Evolutionary conservation across 768 basidiomycete genomes (phyloP).

Genomic region (Phaffia australis): DNA sequence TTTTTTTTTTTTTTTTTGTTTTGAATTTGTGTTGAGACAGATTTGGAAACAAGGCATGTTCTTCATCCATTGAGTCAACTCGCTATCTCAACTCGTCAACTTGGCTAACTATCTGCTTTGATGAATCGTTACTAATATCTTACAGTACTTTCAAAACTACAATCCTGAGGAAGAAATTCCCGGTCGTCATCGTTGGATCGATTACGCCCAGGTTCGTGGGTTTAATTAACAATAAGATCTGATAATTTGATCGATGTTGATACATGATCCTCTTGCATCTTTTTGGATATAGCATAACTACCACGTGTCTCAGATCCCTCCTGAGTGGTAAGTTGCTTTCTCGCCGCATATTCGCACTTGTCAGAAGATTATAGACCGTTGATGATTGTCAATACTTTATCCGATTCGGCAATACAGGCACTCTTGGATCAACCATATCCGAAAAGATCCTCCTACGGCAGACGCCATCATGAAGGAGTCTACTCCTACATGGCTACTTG

Average conservation of each 20-base stretch:
- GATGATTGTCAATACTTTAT: background rate
- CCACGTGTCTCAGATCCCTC: conserved; percentile 46
- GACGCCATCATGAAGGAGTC: conserved; percentile 60
- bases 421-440: conserved; percentile 85
- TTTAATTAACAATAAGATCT: conserved; percentile 23
- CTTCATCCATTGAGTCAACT: conserved; percentile 5
- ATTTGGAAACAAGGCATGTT: conserved; percentile 15
- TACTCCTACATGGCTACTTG: conserved; percentile 72
- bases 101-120: background rate
- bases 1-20: background rate
- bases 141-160: conserved; percentile 72
- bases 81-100: background rate
- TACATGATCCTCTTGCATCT: background rate
- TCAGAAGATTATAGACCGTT: background rate
- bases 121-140: background rate
- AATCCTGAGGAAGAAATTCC: conserved; percentile 79
- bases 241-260: too few relatives aligned
- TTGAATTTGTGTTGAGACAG: background rate
- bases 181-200: conserved; percentile 94
- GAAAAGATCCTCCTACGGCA: conserved; percentile 63
- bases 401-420: conserved; percentile 87
- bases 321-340: too few relatives aligned
- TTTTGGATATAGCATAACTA: conserved; percentile 53
- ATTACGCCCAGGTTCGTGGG: conserved; percentile 62
- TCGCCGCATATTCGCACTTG: background rate